Conservation (phyloP, 108 stramenopile genomes). For the Cyclotella baltica region DNA sequence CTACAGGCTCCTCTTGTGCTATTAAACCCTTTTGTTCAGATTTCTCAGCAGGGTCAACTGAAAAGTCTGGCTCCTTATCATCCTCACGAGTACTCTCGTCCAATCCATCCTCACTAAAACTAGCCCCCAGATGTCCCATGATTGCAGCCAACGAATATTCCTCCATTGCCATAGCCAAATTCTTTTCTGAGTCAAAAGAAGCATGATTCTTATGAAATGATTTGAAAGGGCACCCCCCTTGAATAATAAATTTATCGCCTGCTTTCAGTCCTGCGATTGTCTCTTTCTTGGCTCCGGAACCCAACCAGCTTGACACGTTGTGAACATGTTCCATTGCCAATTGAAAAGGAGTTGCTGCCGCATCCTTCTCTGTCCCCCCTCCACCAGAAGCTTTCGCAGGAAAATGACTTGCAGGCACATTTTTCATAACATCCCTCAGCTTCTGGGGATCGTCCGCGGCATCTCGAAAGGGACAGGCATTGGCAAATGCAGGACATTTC, state of each 20-base stretch:
- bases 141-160: slow-evolving; percentile 70
- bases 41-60: not conserved
- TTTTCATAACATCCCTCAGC: slow-evolving; percentile 56
- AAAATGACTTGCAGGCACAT: slow-evolving; percentile 67
- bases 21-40: not conserved
- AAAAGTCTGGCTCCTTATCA: not conserved
- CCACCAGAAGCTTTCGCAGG: not conserved
- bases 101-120: slow-evolving; percentile 20
- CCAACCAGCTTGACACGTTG: slow-evolving; percentile 49
- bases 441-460: slow-evolving; percentile 50
- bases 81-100: slow-evolving; percentile 13
- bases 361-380: not conserved
- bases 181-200: slow-evolving; percentile 27
- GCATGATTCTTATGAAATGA: slow-evolving; percentile 36
- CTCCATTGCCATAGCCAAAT: slow-evolving; percentile 58
- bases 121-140: slow-evolving; percentile 59
- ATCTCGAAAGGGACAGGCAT: slow-evolving; percentile 68
- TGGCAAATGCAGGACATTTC: slow-evolving; percentile 70
- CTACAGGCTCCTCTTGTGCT: not conserved
- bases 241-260: slow-evolving; percentile 32
- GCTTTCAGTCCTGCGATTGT: not conserved
- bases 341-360: slow-evolving; percentile 26
- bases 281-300: too few relatives aligned
- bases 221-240: slow-evolving; percentile 61
- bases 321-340: slow-evolving; percentile 52